Conservation (phyloP, 371 early-diverging fungal genomes). For the Mucor mucedo region DNA sequence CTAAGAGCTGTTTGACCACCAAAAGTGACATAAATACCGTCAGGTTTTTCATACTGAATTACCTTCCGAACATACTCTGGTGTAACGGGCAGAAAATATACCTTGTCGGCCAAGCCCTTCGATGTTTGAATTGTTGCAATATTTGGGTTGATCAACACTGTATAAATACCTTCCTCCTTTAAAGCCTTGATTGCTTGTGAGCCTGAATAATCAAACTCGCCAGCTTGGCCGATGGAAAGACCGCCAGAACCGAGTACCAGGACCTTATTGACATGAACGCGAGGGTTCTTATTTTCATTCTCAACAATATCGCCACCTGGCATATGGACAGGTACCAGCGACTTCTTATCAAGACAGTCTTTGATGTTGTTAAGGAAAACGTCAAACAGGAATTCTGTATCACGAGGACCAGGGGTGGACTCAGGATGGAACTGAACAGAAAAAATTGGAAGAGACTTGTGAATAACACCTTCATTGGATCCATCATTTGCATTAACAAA, state of each 20-base stretch:
- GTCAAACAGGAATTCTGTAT: conserved; percentile 95
- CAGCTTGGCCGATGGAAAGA: conserved; percentile 96
- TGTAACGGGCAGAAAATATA: conserved; percentile 94
- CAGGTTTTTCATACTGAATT: conserved; percentile 90
- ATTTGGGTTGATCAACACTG: conserved; percentile 94
- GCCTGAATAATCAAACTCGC: conserved; percentile 98
- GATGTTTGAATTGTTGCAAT: conserved; percentile 98
- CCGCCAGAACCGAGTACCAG: conserved; percentile 97
- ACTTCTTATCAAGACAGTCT: conserved; percentile 74
- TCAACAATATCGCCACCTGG: conserved; percentile 68
- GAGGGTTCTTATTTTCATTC: conserved; percentile 58
- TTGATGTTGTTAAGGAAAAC: conserved; percentile 82
- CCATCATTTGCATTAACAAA: conserved; percentile 98
- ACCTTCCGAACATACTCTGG: conserved; percentile 94
- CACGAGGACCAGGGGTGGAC: conserved; percentile 96
- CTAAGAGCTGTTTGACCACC: conserved; percentile 97
- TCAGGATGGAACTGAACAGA: conserved; percentile 99
- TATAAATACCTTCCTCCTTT: conserved; percentile 93
- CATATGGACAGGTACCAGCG: conserved; percentile 76
- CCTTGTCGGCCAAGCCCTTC: conserved; percentile 92
- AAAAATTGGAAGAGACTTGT: conserved; percentile 88
- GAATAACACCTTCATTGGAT: conserved; percentile 96
- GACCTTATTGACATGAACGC: conserved; percentile 76
- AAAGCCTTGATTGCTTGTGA: conserved; percentile 96
- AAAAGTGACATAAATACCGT: conserved; percentile 94